Percentiles rank a stretch among this genome's conserved stretches.
phyloP scores from a whole-genome alignment of 1,284 basidiomycete genomes.

The Quambalaria eucalypti region DNA sequence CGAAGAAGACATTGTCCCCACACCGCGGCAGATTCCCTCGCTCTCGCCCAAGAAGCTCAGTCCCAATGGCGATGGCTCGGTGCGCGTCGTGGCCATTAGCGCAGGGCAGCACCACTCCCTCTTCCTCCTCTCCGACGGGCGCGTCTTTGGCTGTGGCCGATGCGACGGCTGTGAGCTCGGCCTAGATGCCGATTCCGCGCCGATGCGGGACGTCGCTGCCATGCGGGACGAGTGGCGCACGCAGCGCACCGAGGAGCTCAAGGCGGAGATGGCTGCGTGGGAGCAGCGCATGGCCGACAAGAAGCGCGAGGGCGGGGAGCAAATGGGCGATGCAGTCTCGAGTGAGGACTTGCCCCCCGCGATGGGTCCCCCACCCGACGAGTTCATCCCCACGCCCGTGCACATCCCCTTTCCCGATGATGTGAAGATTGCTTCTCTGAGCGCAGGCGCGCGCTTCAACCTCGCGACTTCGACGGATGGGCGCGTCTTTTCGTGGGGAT shows the following conservation, averaged over 20 bases:
- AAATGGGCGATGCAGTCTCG: slow-evolving; percentile 23
- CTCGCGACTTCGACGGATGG: slow-evolving; percentile 70
- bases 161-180: slow-evolving; percentile 72
- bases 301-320: slow-evolving; percentile 34
- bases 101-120: slow-evolving; percentile 79
- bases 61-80: slow-evolving; percentile 51
- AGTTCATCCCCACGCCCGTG: slow-evolving; percentile 29
- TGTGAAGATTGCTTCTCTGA: slow-evolving; percentile 66
- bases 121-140: slow-evolving; percentile 72
- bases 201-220: slow-evolving; percentile 50
- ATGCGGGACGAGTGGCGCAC: slow-evolving; percentile 41
- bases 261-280: slow-evolving; percentile 9
- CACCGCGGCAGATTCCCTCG: slow-evolving; percentile 61
- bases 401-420: slow-evolving; percentile 44
- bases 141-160: slow-evolving; percentile 73
- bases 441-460: slow-evolving; percentile 70
- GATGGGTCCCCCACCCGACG: slow-evolving; percentile 14
- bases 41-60: slow-evolving; percentile 61
- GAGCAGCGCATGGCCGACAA: slow-evolving; percentile 23
- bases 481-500: slow-evolving; percentile 76
- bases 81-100: slow-evolving; percentile 52
- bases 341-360: slow-evolving; percentile 11
- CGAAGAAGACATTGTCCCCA: slow-evolving; percentile 55
- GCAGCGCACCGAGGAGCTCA: slow-evolving; percentile 8
- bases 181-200: slow-evolving; percentile 56